Evolutionary conservation across 257 asterid genomes (phyloP).

Genomic region (Solanum pinnatisectum): DNA sequence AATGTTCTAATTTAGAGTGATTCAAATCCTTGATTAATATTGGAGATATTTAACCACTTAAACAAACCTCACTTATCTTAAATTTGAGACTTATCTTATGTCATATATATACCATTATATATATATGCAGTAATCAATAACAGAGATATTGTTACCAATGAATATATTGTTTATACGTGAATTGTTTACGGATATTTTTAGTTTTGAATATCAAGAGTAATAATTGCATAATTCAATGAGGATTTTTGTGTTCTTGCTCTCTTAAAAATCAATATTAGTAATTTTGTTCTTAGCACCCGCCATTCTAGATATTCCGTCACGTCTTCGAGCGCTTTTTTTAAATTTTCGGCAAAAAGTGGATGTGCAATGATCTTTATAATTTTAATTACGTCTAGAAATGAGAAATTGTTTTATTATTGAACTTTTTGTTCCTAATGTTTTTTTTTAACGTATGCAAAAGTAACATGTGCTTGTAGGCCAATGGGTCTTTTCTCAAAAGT

Average conservation of each 20-base stretch:
- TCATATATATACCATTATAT: too few relatives aligned
- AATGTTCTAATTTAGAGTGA: too few relatives aligned
- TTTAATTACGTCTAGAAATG: background rate
- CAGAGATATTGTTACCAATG: background rate
- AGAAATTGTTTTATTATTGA: background rate
- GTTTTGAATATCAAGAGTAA: too few relatives aligned
- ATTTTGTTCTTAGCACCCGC: background rate
- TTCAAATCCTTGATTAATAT: background rate
- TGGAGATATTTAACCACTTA: rapidly evolving
- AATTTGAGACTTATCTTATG: background rate
- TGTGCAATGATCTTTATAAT: background rate
- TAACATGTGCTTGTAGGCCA: background rate
- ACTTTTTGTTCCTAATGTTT: background rate
- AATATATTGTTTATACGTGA: too few relatives aligned
- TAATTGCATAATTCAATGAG: too few relatives aligned
- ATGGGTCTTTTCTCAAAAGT: background rate
- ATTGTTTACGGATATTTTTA: too few relatives aligned
- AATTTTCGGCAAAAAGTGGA: background rate
- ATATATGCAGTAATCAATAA: background rate
- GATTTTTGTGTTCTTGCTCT: background rate
- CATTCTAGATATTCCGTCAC: background rate
- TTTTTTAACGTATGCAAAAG: background rate
- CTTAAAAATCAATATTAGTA: background rate
- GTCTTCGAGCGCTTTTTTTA: background rate
- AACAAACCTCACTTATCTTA: background rate